phyloP scores from a whole-genome alignment of 2,329 filamentous ascomycete species.

The Colletotrichum destructivum region DNA sequence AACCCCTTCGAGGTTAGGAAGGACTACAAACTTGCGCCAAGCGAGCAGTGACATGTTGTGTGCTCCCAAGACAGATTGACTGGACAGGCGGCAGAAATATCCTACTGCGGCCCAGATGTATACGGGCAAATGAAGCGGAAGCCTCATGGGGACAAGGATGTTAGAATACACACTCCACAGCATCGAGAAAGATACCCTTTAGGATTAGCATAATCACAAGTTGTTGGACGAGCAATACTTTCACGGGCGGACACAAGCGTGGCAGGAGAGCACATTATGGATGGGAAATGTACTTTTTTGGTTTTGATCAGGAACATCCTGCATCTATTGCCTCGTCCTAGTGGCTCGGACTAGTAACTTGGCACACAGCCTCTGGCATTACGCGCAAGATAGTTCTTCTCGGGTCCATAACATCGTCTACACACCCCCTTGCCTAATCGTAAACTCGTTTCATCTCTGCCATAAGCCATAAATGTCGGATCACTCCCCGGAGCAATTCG shows the following conservation, averaged over 20 bases:
- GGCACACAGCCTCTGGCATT: conserved; percentile 40
- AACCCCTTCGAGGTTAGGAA: conserved; percentile 63
- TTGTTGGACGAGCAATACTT: too few relatives aligned
- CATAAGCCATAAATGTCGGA: conserved; percentile 53
- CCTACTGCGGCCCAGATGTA: background rate
- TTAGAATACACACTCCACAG: conserved; percentile 5
- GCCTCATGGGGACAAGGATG: background rate
- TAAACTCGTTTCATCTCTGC: conserved; percentile 49
- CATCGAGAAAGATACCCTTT: conserved; percentile 39
- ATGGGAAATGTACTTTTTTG: conserved; percentile 21
- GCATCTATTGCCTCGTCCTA: conserved; percentile 40
- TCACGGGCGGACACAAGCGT: too few relatives aligned
- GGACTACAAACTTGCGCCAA: conserved; percentile 39
- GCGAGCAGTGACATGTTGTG: background rate
- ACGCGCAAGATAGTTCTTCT: conserved; percentile 40
- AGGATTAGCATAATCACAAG: background rate
- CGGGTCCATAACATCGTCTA: conserved; percentile 43
- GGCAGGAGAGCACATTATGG: background rate
- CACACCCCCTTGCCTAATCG: conserved; percentile 41
- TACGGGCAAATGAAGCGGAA: background rate
- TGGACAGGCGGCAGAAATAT: background rate
- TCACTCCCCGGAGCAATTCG: conserved; percentile 43
- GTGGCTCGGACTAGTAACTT: conserved; percentile 28
- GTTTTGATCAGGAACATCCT: conserved; percentile 37
- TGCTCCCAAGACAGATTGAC: background rate